Base-by-base conservation (phyloP, 345 rosid species). In the Arabidopsis arenosa region DNA sequence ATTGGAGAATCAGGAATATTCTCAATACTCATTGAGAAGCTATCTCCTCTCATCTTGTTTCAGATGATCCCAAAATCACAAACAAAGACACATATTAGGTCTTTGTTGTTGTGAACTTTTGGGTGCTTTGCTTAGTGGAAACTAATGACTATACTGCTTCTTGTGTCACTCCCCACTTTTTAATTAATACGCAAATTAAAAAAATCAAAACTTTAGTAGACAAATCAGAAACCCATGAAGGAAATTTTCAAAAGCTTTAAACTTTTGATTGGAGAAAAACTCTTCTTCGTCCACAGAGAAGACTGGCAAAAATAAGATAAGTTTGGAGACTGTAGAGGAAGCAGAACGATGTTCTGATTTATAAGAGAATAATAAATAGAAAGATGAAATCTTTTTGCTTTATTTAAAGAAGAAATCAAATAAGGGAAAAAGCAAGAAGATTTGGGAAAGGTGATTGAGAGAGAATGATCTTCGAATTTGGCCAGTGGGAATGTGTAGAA, bases 91-190 rank as follows among this genome's bases (percentile, higher is more conserved):
- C 72, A 70, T 54, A 45, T 62, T 66, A 4, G 49, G 45, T 30
- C 47, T 45, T 62, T 76, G 59, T 36, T 40, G 54, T 47, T 70
- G 44, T 68, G 65, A 39, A 21, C 11, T 18, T 75, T 43, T 68
- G 58, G 65, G 72, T 66, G 79, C 53, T 65, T 68, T 72, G 60
- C 56, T 49, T 70, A 74, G 75, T 77, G 78, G 80, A 44, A 44
- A 9, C 66, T 70, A 72, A 63, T 53, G 55, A 45, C 73, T 57
- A 56, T 75, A 71, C 82, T 80, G 84, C 74, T 71, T 67, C 80
- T 63, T 73, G 80, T 81, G 84, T 81, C 86, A 83, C 72, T 75
- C 61, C 67, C 81, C 84, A 83, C 84, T 69, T 61, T 78, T 63
- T 57, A 1, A 66, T 44, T n/a, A 68, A 68, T 26, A 51, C 39